A percentile compares a stretch with the other conserved stretches of the same genome.
These are phyloP conservation scores for Rubia balearica DNA, from an alignment of 305 asterid genomes.

Conservation along the genomic window DNA sequence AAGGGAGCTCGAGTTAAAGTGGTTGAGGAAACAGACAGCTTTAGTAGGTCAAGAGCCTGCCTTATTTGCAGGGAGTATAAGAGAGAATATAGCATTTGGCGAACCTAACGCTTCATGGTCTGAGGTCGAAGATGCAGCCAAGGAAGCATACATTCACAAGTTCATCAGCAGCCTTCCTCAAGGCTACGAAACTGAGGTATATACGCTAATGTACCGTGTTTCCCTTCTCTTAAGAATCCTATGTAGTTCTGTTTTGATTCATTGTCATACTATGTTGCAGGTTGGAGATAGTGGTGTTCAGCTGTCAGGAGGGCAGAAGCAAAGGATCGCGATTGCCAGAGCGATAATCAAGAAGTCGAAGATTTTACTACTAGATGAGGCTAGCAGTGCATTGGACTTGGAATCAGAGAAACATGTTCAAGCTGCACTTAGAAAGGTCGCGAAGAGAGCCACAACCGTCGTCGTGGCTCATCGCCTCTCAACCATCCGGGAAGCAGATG, in stretches of 20 bases:
- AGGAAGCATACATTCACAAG: slow-evolving; percentile 68
- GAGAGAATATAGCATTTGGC: slow-evolving; percentile 72
- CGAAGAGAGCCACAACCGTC: slow-evolving; percentile 54
- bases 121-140: slow-evolving; percentile 76
- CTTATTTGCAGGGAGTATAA: slow-evolving; percentile 63
- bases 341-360: slow-evolving; percentile 62
- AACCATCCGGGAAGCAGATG: slow-evolving; percentile 55
- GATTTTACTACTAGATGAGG: slow-evolving; percentile 66
- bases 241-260: background rate
- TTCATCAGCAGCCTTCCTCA: slow-evolving; percentile 76
- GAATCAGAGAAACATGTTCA: slow-evolving; percentile 76
- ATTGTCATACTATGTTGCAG: slow-evolving; percentile 22
- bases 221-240: background rate
- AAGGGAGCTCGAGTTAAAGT: slow-evolving; percentile 54
- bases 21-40: slow-evolving; percentile 67
- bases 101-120: slow-evolving; percentile 57
- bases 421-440: slow-evolving; percentile 48
- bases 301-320: slow-evolving; percentile 86
- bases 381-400: slow-evolving; percentile 78
- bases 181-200: slow-evolving; percentile 85
- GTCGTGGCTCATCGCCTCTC: slow-evolving; percentile 86
- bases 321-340: slow-evolving; percentile 79
- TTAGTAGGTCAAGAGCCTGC: slow-evolving; percentile 85
- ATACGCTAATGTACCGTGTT: background rate
- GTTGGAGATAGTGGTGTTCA: slow-evolving; percentile 83